phyloP scores from a whole-genome alignment of 768 basidiomycete species.

The Cantharellus cinnabarinus region DNA sequence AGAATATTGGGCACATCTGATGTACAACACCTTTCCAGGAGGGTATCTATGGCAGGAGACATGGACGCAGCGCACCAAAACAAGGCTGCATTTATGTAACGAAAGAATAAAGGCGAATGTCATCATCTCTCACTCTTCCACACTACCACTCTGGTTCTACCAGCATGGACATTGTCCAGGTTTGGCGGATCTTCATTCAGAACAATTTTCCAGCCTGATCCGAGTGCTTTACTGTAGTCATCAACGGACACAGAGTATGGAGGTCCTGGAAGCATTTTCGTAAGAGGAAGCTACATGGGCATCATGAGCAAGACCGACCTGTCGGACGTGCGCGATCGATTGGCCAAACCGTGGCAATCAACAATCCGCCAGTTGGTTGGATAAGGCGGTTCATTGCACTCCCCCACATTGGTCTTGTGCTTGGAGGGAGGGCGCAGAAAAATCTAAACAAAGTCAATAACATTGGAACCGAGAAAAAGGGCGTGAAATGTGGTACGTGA shows the following conservation, averaged over 20 bases:
- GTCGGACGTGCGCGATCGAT: conserved; percentile 23
- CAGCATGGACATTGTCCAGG: conserved; percentile 23
- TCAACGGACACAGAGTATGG: conserved; percentile 40
- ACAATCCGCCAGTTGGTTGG: conserved; percentile 34
- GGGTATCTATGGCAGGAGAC: too few relatives aligned
- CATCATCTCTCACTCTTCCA: conserved; percentile 19
- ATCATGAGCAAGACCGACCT: too few relatives aligned
- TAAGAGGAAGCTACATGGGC: too few relatives aligned
- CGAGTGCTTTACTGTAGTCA: conserved; percentile 33
- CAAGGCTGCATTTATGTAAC: too few relatives aligned
- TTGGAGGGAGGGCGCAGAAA: conserved; percentile 50
- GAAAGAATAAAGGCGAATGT: too few relatives aligned
- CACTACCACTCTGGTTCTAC: conserved; percentile 32
- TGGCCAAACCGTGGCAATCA: conserved; percentile 41
- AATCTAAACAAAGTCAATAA: conserved; percentile 23
- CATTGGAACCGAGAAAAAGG: background rate
- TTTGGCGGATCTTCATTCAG: conserved; percentile 29
- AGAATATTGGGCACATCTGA: too few relatives aligned
- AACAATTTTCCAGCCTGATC: conserved; percentile 31
- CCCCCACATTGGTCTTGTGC: conserved; percentile 34
- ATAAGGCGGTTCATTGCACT: conserved; percentile 32
- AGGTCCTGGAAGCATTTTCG: conserved; percentile 23
- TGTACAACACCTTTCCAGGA: too few relatives aligned
- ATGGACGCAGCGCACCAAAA: too few relatives aligned
- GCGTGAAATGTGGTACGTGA: conserved; percentile 23